phyloP scores from a whole-genome alignment of 2,329 filamentous ascomycete genomes.

The Cytospora paraplurivora region DNA sequence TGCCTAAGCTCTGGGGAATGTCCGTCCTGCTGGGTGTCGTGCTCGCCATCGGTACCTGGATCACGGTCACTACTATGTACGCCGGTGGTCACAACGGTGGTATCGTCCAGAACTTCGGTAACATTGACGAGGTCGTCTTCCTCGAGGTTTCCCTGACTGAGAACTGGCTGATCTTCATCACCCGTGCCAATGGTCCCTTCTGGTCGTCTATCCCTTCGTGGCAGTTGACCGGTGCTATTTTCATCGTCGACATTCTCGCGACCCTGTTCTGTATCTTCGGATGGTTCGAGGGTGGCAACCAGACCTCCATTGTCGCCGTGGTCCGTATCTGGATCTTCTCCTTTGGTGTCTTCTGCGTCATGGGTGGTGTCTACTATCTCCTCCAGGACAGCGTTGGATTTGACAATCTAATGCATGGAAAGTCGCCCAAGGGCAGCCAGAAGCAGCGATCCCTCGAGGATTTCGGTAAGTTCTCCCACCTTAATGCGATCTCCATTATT shows the following conservation, averaged over 20 bases:
- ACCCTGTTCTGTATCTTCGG: conserved; percentile 86
- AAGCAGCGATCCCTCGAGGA: conserved; percentile 87
- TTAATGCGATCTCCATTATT: background rate
- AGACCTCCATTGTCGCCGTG: conserved; percentile 79
- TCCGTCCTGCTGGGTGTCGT: conserved; percentile 81
- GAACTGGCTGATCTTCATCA: conserved; percentile 98
- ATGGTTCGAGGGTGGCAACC: conserved; percentile 67
- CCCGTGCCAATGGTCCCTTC: conserved; percentile 88
- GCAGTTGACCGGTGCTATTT: conserved; percentile 77
- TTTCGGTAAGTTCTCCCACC: conserved; percentile 68
- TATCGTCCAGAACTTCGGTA: conserved; percentile 88
- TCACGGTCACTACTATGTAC: conserved; percentile 85
- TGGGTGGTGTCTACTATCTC: conserved; percentile 73
- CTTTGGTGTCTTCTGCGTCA: conserved; percentile 78
- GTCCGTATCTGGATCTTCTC: conserved; percentile 91
- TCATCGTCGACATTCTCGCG: conserved; percentile 80
- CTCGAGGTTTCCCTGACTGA: conserved; percentile 87
- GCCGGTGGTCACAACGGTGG: conserved; percentile 68
- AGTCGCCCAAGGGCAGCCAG: conserved; percentile 76
- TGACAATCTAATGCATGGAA: conserved; percentile 92
- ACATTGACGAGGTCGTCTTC: conserved; percentile 80
- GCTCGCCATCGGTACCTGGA: conserved; percentile 83
- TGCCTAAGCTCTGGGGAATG: conserved; percentile 93
- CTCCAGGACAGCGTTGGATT: conserved; percentile 80
- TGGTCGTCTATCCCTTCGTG: conserved; percentile 88